These are phyloP conservation scores for Cladosporium sphaerospermum DNA, from an alignment of 2,329 filamentous ascomycete genomes.

Conservation along the genomic window DNA sequence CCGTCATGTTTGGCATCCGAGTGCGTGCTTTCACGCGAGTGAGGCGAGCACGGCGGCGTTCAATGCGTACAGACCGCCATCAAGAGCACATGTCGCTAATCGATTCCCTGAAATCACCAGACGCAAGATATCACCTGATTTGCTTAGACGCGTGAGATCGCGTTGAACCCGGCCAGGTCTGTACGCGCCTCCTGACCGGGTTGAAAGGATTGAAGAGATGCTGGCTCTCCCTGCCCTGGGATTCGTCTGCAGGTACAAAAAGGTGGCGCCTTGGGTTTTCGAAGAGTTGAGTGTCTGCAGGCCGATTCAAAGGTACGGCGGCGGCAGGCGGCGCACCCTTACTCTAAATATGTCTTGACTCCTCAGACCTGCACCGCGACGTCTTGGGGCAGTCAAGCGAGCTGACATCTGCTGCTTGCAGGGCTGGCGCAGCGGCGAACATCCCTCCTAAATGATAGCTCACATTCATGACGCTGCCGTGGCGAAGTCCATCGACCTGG, in stretches of 20 bases:
- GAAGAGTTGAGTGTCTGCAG: not conserved
- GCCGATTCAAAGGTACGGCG: not conserved
- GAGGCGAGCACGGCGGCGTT: no score
- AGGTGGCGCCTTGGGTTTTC: not conserved
- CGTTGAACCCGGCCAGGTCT: not conserved
- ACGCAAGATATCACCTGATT: not conserved
- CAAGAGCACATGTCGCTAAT: no score
- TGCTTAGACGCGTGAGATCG: not conserved
- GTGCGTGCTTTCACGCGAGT: no score
- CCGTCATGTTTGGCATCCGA: no score
- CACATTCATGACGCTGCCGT: not conserved
- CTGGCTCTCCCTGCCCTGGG: no score
- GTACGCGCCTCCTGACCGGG: constrained; percentile 3
- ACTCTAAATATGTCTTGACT: constrained; percentile 7
- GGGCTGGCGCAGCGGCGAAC: not conserved
- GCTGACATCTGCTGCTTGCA: not conserved
- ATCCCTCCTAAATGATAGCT: not conserved
- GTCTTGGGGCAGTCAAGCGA: not conserved
- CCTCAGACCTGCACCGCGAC: not conserved
- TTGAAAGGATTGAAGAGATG: not conserved
- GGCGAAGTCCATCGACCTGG: no score
- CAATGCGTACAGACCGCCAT: no score
- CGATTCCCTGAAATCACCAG: no score
- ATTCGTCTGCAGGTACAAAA: constrained; percentile 8
- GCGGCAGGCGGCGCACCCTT: not conserved